A percentile compares a stretch with the other conserved stretches of the same genome.
Evolutionary conservation across 371 early-diverging fungal genomes (phyloP).

Genomic region (Apophysomyces ossiformis): DNA sequence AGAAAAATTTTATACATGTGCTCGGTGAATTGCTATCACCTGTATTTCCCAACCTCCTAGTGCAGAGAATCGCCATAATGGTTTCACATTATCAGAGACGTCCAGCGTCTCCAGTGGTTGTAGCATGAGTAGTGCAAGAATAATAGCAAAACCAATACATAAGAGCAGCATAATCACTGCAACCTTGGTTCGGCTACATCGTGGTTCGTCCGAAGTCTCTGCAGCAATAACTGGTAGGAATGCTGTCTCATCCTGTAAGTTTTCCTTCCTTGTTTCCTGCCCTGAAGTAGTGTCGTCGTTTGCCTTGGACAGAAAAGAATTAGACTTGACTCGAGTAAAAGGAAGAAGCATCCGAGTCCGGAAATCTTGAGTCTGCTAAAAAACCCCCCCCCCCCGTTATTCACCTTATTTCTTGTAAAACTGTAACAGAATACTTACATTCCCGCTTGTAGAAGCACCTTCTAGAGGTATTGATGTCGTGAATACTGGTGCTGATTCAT

Average conservation of each 20-base stretch:
- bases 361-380: constrained; percentile 16
- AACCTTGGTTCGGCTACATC: constrained; percentile 16
- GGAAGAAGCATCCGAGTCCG: constrained; percentile 14
- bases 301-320: constrained; percentile 14
- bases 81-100: neutral
- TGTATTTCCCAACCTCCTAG: constrained; percentile 45
- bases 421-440: constrained; percentile 27
- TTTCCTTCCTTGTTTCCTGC: neutral
- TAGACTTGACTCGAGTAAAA: constrained; percentile 17
- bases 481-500: constrained; percentile 9
- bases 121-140: constrained; percentile 26
- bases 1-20: constrained; percentile 1
- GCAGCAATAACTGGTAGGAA: neutral
- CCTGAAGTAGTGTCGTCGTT: neutral
- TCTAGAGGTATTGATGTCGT: constrained; percentile 33
- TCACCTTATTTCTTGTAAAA: neutral
- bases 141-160: constrained; percentile 16
- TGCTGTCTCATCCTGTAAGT: neutral
- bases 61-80: constrained; percentile 1
- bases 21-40: constrained; percentile 33
- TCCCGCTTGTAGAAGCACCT: constrained; percentile 41
- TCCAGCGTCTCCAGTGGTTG: constrained; percentile 20
- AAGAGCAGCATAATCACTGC: constrained; percentile 19
- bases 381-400: too few species aligned
- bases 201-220: neutral